A percentile compares a stretch with the other conserved stretches of the same genome.
Evolutionary conservation across 1,284 basidiomycete genomes (phyloP).

Genomic region (Trametes polyzona): DNA sequence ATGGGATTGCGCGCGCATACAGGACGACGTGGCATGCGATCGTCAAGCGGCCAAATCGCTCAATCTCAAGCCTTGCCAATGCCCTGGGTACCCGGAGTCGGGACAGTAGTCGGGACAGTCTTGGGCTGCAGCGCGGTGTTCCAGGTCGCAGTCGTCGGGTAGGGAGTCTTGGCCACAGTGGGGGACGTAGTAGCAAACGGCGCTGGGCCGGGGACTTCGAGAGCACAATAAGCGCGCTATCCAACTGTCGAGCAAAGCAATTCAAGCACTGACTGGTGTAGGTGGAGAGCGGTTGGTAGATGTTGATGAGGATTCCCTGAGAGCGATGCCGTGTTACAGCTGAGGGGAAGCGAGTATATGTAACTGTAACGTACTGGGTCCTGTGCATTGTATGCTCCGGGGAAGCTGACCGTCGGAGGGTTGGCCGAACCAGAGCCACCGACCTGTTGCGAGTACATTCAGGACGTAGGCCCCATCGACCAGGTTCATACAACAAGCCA

Average conservation of each 20-base stretch:
- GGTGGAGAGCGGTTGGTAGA: conserved; percentile 42
- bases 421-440: conserved; percentile 43
- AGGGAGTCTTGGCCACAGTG: conserved; percentile 35
- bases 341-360: neutral
- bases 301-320: conserved; percentile 43
- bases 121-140: conserved; percentile 38
- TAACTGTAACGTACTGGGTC: conserved; percentile 42
- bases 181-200: conserved; percentile 36
- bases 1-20: too few relatives aligned
- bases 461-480: too few relatives aligned
- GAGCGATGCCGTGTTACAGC: neutral
- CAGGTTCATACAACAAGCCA: too few relatives aligned
- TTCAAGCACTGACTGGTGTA: conserved; percentile 38
- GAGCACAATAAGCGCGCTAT: neutral
- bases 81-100: conserved; percentile 17
- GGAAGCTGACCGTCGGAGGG: conserved; percentile 50
- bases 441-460: conserved; percentile 13
- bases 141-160: conserved; percentile 39
- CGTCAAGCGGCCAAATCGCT: neutral
- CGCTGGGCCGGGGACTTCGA: conserved; percentile 48
- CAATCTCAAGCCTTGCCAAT: conserved; percentile 20
- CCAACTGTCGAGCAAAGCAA: neutral
- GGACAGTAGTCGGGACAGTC: conserved; percentile 35
- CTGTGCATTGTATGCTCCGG: conserved; percentile 47
- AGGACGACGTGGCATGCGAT: too few relatives aligned